Evolutionary conservation across 345 rosid species (phyloP), one percentile per base, ranked within the genome.

Genomic region (Ricinus communis): DNA sequence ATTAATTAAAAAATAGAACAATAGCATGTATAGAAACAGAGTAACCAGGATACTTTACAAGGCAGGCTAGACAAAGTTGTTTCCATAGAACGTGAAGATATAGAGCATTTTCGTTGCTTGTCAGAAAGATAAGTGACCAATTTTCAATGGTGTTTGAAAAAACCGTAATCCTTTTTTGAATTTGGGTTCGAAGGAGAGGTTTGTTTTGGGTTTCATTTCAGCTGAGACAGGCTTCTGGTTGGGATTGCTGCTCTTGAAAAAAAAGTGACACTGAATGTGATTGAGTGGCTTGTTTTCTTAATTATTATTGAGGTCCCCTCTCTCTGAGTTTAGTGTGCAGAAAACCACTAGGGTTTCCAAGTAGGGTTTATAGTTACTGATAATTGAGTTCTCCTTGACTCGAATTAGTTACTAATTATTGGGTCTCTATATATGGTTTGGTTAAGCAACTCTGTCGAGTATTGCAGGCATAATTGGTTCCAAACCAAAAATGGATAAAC

Each of bases 191-290:
- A 74, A 79, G 38, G 51, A 11, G 30, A 22, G 9, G 0, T 53
- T 53, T 55, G 14, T 55, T 22, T 30, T 30, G n/a, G 64, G 75
- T 69, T 72, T 62, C 28, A 67, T 59, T 59, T 67, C 57, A 69
- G 74, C 60, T 5, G 27, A 47, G 62, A n/a, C 58, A 76, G 57
- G 62, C 54, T 61, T 76, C 60, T 55, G n/a, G 49, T 61, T 70
- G 79, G 77, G 77, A 74, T 68, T 73, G 76, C 77, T 47, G 52
- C 81, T 50, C 62, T 5, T 33, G 62, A 77, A 70, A 45, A 22
- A 66, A 77, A 72, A 38, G 59, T 19, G 66, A 67, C 80, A 75
- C 75, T 77, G 80, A 77, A 72, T 72, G 78, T 21, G 71, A 79
- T 77, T 79, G 76, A 70, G 82, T 81, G 75, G 74, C 56, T 61